A percentile compares a stretch with the other conserved stretches of the same genome.
Evolutionary conservation across 805 yeast genomes (phyloP).

Genomic region (Saturnispora diversa): DNA sequence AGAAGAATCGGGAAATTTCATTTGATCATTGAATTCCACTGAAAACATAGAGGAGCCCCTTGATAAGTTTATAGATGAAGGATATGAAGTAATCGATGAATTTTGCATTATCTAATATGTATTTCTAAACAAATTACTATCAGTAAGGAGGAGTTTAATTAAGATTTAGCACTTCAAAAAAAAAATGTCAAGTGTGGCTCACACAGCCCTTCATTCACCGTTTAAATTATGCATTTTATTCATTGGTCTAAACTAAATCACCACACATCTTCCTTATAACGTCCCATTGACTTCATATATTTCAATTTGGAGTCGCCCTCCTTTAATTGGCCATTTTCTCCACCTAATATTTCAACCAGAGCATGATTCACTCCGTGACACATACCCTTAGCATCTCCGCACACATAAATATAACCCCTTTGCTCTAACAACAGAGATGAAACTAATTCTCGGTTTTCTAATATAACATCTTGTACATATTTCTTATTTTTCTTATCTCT

Average conservation of each 20-base stretch:
- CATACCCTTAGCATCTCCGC: conserved; percentile 92
- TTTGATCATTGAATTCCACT: conserved; percentile 12
- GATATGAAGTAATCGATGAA: conserved; percentile 9
- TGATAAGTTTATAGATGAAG: conserved; percentile 17
- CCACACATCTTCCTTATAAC: conserved; percentile 97
- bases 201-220: no score
- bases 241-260: conserved; percentile 26
- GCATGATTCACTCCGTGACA: conserved; percentile 79
- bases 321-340: conserved; percentile 43
- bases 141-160: no score
- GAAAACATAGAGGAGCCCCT: conserved; percentile 25
- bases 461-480: conserved; percentile 77
- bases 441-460: conserved; percentile 39
- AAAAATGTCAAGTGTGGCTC: background rate
- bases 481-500: conserved; percentile 39
- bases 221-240: background rate
- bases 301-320: conserved; percentile 65
- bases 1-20: conserved; percentile 17
- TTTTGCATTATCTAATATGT: conserved; percentile 3
- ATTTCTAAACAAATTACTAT: no score
- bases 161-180: background rate
- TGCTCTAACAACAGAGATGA: conserved; percentile 38
- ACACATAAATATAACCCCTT: conserved; percentile 83
- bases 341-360: conserved; percentile 50
- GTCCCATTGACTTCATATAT: conserved; percentile 66